phyloP scores from a whole-genome alignment of 257 asterid species.

The Eucommia ulmoides region DNA sequence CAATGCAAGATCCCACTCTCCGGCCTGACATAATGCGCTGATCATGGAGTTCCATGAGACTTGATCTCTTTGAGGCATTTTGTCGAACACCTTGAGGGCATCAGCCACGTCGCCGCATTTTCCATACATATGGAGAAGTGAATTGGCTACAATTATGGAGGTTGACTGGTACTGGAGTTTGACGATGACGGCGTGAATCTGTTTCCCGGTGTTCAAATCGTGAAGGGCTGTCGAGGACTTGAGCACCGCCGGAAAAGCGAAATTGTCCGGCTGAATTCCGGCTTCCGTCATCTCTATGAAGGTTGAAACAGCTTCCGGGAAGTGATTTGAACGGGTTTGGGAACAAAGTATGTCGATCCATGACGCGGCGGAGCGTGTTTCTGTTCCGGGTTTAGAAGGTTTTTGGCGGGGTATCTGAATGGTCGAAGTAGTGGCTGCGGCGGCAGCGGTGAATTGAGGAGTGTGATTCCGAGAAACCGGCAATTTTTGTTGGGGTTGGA shows the following conservation, averaged over 20 bases:
- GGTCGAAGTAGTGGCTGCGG: slow-evolving; percentile 12
- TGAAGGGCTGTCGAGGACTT: slow-evolving; percentile 64
- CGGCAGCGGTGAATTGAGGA: slow-evolving; percentile 5
- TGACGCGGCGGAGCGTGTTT: slow-evolving; percentile 27
- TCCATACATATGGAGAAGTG: slow-evolving; percentile 60
- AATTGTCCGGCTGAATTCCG: slow-evolving; percentile 65
- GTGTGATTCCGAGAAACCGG: background rate
- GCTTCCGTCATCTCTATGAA: slow-evolving; percentile 42
- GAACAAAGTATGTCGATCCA: slow-evolving; percentile 62
- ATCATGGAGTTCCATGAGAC: slow-evolving; percentile 84
- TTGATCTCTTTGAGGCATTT: slow-evolving; percentile 62
- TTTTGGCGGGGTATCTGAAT: too few species aligned
- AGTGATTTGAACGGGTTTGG: slow-evolving; percentile 42
- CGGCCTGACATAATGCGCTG: slow-evolving; percentile 55
- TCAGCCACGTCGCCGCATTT: slow-evolving; percentile 31
- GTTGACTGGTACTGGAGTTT: slow-evolving; percentile 47
- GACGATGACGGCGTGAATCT: slow-evolving; percentile 45
- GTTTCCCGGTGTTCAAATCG: slow-evolving; percentile 51
- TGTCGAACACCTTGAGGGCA: slow-evolving; percentile 55
- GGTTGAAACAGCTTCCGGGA: slow-evolving; percentile 48
- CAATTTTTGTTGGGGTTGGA: slow-evolving; percentile 2
- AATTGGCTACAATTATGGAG: slow-evolving; percentile 55
- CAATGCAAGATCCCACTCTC: slow-evolving; percentile 67
- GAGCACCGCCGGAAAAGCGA: slow-evolving; percentile 60
- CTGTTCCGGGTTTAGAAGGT: slow-evolving; percentile 17